A percentile compares a stretch with the other conserved stretches of the same genome.
These are phyloP conservation scores for Manihot esculenta DNA, from an alignment of 441 rosid species.

Conservation along the genomic window DNA sequence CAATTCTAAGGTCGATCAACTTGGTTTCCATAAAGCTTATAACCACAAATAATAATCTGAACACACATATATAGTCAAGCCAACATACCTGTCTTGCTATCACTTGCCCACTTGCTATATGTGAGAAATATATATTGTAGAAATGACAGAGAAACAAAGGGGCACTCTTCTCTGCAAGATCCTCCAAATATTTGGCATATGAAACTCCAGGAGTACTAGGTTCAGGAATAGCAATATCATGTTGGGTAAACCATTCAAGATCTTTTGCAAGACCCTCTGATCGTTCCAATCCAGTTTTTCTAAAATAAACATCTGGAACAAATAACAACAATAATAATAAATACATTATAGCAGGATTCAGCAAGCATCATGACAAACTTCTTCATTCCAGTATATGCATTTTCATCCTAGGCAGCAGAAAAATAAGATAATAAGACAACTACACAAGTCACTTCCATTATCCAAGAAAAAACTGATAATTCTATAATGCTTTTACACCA, in stretches of 20 bases:
- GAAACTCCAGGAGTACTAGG: slow-evolving; percentile 63
- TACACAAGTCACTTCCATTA: not conserved
- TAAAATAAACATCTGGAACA: slow-evolving; percentile 74
- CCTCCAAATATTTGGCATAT: slow-evolving; percentile 69
- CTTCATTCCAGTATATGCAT: not conserved
- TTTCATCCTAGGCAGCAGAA: not conserved
- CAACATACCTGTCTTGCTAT: slow-evolving; percentile 59
- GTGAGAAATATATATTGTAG: slow-evolving; percentile 88
- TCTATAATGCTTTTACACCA: too few species aligned
- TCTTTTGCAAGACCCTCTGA: slow-evolving; percentile 59
- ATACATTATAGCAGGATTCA: not conserved
- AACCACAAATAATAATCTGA: not conserved
- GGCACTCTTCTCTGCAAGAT: slow-evolving; percentile 66
- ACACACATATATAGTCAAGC: not conserved
- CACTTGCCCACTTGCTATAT: slow-evolving; percentile 85
- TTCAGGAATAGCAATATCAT: slow-evolving; percentile 52
- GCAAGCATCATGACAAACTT: slow-evolving; percentile 1
- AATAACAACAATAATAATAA: not conserved
- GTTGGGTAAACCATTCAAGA: slow-evolving; percentile 60
- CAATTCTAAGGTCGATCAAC: not conserved
- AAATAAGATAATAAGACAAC: too few species aligned
- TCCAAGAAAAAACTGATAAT: not conserved
- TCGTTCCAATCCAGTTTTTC: slow-evolving; percentile 85
- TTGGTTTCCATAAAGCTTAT: not conserved
- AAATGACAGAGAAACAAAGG: slow-evolving; percentile 81